These are phyloP conservation scores for Tinospora cordifolia DNA, from an alignment of 164 flowering plant species.

Conservation along the genomic window DNA sequence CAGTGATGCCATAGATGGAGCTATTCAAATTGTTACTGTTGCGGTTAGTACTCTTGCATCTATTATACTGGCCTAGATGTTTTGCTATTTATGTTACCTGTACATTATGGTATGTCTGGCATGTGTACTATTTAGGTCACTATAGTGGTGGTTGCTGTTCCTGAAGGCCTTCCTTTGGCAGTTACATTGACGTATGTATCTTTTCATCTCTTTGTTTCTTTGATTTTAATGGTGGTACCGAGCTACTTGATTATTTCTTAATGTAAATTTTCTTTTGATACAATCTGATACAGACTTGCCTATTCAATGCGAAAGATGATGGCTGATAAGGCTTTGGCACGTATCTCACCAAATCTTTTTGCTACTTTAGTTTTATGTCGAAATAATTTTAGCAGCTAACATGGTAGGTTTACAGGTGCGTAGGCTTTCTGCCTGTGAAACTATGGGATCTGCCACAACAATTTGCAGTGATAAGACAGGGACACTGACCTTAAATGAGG, in stretches of 20 bases:
- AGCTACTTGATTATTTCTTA: not conserved
- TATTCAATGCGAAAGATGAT: slow-evolving; percentile 99
- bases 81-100: not conserved
- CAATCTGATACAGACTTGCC: slow-evolving; percentile 56
- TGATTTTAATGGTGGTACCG: not conserved
- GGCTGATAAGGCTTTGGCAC: slow-evolving; percentile 93
- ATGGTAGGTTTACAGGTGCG: slow-evolving; percentile 48
- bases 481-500: slow-evolving; percentile 88
- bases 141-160: slow-evolving; percentile 98
- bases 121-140: slow-evolving; percentile 53
- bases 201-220: not conserved
- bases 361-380: not conserved
- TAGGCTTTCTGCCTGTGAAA: slow-evolving; percentile 96
- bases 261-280: not conserved
- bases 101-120: not conserved
- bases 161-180: slow-evolving; percentile 98
- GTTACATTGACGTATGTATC: slow-evolving; percentile 87
- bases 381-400: slow-evolving; percentile 13
- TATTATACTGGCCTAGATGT: not conserved
- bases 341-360: slow-evolving; percentile 9
- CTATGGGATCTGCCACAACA: slow-evolving; percentile 98
- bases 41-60: slow-evolving; percentile 46
- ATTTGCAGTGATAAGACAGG: slow-evolving; percentile 99
- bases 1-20: slow-evolving; percentile 58
- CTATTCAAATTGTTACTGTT: slow-evolving; percentile 67